A percentile compares a stretch with the other conserved stretches of the same genome.
These are phyloP conservation scores for Hypseocharis bilobata DNA, from an alignment of 441 rosid species.

Conservation along the genomic window DNA sequence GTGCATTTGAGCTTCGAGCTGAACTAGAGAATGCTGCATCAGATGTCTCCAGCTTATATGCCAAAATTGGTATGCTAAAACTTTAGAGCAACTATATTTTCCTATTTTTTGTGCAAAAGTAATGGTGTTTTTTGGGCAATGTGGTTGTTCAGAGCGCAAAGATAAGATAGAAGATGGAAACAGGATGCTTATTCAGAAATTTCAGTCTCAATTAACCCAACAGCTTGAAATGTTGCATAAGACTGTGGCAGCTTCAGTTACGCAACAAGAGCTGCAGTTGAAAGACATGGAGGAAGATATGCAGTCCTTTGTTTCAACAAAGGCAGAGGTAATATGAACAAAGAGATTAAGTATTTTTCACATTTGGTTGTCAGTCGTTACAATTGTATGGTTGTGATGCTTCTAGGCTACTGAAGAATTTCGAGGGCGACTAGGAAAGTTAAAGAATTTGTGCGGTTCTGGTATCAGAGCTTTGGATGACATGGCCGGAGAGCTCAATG, in stretches of 20 bases:
- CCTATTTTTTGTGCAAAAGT: neutral
- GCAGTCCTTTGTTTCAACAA: constrained; percentile 77
- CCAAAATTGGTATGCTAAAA: constrained; percentile 63
- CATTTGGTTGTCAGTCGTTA: constrained; percentile 8
- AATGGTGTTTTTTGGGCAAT: neutral
- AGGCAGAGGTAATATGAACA: constrained; percentile 51
- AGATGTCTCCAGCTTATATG: constrained; percentile 74
- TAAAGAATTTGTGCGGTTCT: constrained; percentile 55
- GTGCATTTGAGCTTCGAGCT: constrained; percentile 70
- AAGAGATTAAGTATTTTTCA: neutral
- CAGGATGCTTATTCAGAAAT: constrained; percentile 59
- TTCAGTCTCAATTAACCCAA: constrained; percentile 61
- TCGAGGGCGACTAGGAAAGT: constrained; percentile 52
- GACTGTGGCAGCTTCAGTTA: constrained; percentile 74
- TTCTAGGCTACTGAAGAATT: constrained; percentile 76
- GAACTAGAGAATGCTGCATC: constrained; percentile 82
- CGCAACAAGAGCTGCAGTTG: constrained; percentile 75
- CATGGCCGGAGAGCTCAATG: constrained; percentile 62
- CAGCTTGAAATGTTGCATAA: constrained; percentile 74
- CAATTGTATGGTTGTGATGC: constrained; percentile 20
- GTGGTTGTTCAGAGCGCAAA: constrained; percentile 59
- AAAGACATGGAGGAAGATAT: constrained; percentile 86
- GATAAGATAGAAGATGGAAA: constrained; percentile 88
- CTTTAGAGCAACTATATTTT: neutral
- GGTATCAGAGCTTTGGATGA: constrained; percentile 65